Conservation (phyloP, 2,329 filamentous ascomycete genomes). For the Neofusicoccum cordaticola region DNA sequence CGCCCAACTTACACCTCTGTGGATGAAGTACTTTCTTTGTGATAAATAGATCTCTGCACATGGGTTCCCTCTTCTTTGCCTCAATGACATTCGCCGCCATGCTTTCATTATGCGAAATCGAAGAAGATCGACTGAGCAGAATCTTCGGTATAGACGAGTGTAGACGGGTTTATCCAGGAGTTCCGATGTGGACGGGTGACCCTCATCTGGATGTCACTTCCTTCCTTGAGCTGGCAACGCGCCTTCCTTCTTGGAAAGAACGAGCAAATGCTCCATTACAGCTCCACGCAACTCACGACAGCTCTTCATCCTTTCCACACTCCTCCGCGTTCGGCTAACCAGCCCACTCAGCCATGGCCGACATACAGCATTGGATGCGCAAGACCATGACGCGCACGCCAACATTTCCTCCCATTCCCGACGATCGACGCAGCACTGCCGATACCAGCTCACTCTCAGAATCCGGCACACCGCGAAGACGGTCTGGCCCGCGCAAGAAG, state of each 20-base stretch:
- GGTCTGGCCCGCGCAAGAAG: conserved; percentile 9
- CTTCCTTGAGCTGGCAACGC: background rate
- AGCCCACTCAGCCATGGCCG: background rate
- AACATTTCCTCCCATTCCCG: background rate
- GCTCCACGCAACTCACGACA: background rate
- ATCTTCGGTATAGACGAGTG: too few relatives aligned
- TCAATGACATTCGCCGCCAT: too few relatives aligned
- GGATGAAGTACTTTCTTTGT: too few relatives aligned
- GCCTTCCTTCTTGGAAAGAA: background rate
- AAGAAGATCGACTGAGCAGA: too few relatives aligned
- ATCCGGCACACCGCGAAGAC: background rate
- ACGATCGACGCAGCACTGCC: background rate
- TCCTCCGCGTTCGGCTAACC: too few relatives aligned
- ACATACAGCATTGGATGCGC: conserved; percentile 14
- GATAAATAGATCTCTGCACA: too few relatives aligned
- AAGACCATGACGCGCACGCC: conserved; percentile 11
- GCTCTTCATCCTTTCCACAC: background rate
- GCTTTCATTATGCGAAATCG: too few relatives aligned
- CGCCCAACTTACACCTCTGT: too few relatives aligned
- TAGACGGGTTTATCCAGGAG: background rate
- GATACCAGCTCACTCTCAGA: conserved; percentile 9
- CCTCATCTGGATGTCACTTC: background rate
- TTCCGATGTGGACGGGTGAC: too few relatives aligned
- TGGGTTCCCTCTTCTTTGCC: too few relatives aligned
- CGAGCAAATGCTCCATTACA: background rate